Evolutionary conservation across 495 filamentous ascomycete species (phyloP), one percentile per base, ranked within the genome.

Genomic region (Annulohypoxylon nitens): DNA sequence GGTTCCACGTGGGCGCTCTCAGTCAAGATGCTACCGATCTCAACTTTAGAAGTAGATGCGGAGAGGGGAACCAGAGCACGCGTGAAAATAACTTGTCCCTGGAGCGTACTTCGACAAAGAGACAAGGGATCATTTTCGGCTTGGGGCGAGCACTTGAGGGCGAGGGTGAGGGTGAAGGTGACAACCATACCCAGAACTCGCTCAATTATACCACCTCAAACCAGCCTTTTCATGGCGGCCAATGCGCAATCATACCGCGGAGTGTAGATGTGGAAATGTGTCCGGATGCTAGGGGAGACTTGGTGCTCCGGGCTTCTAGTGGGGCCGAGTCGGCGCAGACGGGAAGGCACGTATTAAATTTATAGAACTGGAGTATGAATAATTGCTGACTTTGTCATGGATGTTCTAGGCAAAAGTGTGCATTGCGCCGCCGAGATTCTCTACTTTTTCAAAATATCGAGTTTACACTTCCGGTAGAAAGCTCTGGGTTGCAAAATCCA

Each of bases 381-480:
- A n/a, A 10, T 6, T 64, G 20, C 59, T 75, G n/a, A 68, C 34
- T 14, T 34, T 16, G 3, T 23, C 50, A 11, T 34, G 11, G 2
- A 51, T 55, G 11, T 2, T 51, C 4, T 61, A 64, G 67, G n/a
- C 39, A 58, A 66, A 73, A 53, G 37, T 26, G 39, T 36, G 54
- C 34, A n/a, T 39, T 57, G 25, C 50, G 47, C 26, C 37, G 53
- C 36, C 43, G 30, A 18, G 61, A 71, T 66, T 45, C 61, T 47
- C 45, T 36, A 10, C 67, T 78, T 10, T 78, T 77, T 39, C 23
- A 58, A 30, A 78, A 78, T 53, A 67, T 78, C 4, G 66, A 77
- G 45, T 78, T 78, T 54, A 64, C 71, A 1, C 51, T 60, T 4
- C 67, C 68, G 18, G 33, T n/a, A 16, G 74, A 66, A 62, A 36